These are phyloP conservation scores for Eimeria necatrix DNA, from an alignment of 169 alveolate genomes.

Conservation along the genomic window DNA sequence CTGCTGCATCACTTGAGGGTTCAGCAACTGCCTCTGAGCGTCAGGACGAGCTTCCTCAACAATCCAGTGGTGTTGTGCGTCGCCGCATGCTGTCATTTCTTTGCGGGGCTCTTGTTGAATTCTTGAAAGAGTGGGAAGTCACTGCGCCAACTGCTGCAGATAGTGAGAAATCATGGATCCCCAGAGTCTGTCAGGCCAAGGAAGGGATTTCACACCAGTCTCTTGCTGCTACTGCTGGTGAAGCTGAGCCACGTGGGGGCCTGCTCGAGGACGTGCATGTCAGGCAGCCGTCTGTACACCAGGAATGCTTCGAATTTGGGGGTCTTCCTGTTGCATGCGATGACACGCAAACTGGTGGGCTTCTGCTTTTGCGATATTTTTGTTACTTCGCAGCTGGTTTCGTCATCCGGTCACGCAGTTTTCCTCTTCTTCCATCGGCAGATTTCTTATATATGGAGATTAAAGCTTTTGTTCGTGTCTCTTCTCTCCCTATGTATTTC, in stretches of 20 bases:
- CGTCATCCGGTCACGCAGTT: no score
- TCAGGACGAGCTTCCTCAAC: background rate
- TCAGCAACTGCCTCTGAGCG: background rate
- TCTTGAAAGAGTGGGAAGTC: constrained; percentile 1
- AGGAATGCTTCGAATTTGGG: constrained; percentile 15
- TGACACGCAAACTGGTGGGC: constrained; percentile 38
- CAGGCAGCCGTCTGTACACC: background rate
- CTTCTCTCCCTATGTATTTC: background rate
- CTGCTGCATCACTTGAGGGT: background rate
- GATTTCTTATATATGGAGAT: no score
- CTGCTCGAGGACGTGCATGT: background rate
- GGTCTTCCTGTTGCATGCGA: constrained; percentile 33
- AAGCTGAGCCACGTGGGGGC: background rate
- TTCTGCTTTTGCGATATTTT: background rate
- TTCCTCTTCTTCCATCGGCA: no score
- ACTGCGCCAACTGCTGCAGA: background rate
- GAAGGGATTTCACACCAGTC: background rate
- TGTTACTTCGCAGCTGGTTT: no score
- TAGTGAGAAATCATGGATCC: background rate
- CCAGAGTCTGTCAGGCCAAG: background rate
- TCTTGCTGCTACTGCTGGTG: background rate
- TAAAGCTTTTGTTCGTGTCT: background rate
- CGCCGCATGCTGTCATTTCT: background rate
- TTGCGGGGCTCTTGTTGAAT: background rate
- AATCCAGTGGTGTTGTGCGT: background rate